Evolutionary conservation across 495 filamentous ascomycete species (phyloP).

Genomic region (Hypoxylon subgilvum): DNA sequence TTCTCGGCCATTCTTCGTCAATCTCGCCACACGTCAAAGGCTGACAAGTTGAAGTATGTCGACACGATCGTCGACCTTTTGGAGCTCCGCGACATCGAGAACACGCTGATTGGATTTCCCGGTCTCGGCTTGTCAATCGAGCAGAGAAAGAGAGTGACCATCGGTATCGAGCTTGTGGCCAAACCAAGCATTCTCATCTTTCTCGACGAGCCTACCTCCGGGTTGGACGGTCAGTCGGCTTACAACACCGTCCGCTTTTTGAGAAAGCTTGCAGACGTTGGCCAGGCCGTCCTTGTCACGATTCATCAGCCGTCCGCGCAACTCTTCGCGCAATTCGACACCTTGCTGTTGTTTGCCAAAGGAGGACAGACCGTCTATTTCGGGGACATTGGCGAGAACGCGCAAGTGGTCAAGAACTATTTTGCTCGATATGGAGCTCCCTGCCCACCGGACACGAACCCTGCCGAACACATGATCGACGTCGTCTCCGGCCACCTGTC

Average conservation of each 20-base stretch:
- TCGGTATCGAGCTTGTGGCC: slow-evolving; percentile 89
- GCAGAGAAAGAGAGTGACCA: slow-evolving; percentile 85
- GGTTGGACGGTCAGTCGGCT: slow-evolving; percentile 83
- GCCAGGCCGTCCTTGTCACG: slow-evolving; percentile 87
- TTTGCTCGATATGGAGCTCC: slow-evolving; percentile 81
- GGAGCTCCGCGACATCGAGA: slow-evolving; percentile 85
- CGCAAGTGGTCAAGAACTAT: slow-evolving; percentile 72
- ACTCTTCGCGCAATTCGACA: slow-evolving; percentile 90
- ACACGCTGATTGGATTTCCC: slow-evolving; percentile 85
- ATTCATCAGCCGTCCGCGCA: slow-evolving; percentile 93
- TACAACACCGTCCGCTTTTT: slow-evolving; percentile 83
- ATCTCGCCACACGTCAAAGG: slow-evolving; percentile 67
- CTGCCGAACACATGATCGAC: slow-evolving; percentile 96
- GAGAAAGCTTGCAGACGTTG: slow-evolving; percentile 79
- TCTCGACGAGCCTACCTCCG: slow-evolving; percentile 88
- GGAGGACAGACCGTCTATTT: slow-evolving; percentile 91
- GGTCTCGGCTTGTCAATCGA: slow-evolving; percentile 93
- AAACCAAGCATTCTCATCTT: slow-evolving; percentile 90
- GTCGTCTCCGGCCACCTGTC: no score
- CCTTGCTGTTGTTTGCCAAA: slow-evolving; percentile 78
- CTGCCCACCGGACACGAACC: slow-evolving; percentile 80
- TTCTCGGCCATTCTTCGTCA: slow-evolving; percentile 88
- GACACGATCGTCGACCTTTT: slow-evolving; percentile 90
- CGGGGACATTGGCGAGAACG: slow-evolving; percentile 84
- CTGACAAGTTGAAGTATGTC: slow-evolving; percentile 85